These are phyloP conservation scores for Cyclotella atomus DNA, from an alignment of 108 stramenopile species.

Conservation along the genomic window DNA sequence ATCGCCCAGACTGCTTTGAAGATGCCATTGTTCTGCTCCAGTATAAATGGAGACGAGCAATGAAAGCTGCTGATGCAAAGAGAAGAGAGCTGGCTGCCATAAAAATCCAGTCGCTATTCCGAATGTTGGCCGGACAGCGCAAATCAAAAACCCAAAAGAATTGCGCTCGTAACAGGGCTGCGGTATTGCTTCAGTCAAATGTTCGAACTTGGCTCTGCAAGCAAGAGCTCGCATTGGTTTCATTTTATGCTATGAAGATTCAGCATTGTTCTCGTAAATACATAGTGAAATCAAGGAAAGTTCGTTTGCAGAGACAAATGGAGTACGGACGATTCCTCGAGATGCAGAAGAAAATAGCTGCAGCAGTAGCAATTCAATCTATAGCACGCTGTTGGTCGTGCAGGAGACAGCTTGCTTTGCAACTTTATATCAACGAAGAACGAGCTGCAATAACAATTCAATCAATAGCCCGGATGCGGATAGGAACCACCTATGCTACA, in stretches of 20 bases:
- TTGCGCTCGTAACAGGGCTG: not conserved
- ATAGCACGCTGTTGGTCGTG: not conserved
- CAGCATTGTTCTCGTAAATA: slow-evolving; percentile 3
- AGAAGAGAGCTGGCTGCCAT: slow-evolving; percentile 3
- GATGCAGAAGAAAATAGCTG: not conserved
- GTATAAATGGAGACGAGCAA: not conserved
- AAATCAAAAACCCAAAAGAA: not conserved
- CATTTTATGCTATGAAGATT: not conserved
- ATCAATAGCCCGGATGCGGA: not conserved
- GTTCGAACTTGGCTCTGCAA: slow-evolving; percentile 16
- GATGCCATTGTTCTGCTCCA: slow-evolving; percentile 1
- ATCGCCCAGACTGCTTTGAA: not conserved
- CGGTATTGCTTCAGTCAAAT: slow-evolving; percentile 7
- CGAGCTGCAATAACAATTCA: slow-evolving; percentile 7
- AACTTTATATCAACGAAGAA: too few species aligned
- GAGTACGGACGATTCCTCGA: not conserved
- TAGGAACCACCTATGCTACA: not conserved
- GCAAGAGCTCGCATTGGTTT: not conserved
- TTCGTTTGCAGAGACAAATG: not conserved
- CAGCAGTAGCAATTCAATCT: slow-evolving; percentile 11
- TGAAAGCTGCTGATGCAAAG: not conserved
- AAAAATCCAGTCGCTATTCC: not conserved
- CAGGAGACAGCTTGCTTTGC: not conserved
- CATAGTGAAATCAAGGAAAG: slow-evolving; percentile 2
- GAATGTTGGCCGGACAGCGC: not conserved